A percentile compares a stretch with the other conserved stretches of the same genome.
These are phyloP conservation scores for Volvox reticuliferus DNA, from an alignment of 139 green algal species.

Conservation along the genomic window DNA sequence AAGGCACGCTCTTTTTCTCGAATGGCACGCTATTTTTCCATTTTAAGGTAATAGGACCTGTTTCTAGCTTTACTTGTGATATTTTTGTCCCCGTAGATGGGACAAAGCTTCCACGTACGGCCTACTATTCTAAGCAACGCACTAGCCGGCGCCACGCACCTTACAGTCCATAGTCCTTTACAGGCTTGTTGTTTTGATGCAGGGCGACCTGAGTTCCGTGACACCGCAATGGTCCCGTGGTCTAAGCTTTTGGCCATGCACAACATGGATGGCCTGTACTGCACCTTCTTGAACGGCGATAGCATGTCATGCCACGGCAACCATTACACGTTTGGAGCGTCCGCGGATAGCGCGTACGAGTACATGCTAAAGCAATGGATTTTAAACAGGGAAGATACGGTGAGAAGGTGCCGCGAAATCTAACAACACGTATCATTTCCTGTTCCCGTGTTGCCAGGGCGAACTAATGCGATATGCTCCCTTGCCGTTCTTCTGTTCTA, in stretches of 20 bases:
- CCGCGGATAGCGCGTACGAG: slow-evolving; percentile 68
- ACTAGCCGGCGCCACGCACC: too few species aligned
- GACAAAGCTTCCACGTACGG: too few species aligned
- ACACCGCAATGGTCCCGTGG: slow-evolving; percentile 59
- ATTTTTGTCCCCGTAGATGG: too few species aligned
- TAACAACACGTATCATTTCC: background rate
- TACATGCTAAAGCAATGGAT: slow-evolving; percentile 92
- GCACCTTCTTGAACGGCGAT: slow-evolving; percentile 63
- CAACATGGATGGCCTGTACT: slow-evolving; percentile 75
- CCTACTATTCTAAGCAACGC: too few species aligned
- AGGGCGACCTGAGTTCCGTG: slow-evolving; percentile 55
- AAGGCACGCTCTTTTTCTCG: too few species aligned
- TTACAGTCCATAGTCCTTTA: too few species aligned
- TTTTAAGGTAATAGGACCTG: too few species aligned
- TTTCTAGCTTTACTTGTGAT: too few species aligned
- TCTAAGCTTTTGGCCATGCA: slow-evolving; percentile 40
- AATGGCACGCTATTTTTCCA: too few species aligned
- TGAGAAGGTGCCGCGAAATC: background rate
- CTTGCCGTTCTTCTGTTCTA: too few species aligned
- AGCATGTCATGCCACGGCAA: slow-evolving; percentile 42
- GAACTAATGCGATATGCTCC: too few species aligned
- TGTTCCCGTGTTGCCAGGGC: too few species aligned
- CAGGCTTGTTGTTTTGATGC: background rate
- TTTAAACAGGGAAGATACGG: slow-evolving; percentile 23
- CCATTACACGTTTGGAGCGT: slow-evolving; percentile 51